Evolutionary conservation across 306 rosid genomes (phyloP), one percentile per base, ranked within the genome.

Genomic region (Lupinus albus): DNA sequence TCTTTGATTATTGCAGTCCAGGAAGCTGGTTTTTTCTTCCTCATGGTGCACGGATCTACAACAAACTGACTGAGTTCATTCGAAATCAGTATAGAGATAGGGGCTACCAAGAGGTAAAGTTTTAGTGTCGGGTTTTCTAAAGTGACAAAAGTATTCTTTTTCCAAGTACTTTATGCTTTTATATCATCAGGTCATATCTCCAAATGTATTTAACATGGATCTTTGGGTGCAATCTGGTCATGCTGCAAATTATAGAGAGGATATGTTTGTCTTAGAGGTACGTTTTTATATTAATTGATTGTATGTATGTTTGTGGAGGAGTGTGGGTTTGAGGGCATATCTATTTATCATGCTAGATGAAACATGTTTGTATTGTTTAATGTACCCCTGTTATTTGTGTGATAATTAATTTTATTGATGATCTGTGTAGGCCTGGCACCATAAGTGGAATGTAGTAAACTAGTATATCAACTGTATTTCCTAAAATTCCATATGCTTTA

Each of bases 11-110:
- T 69, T 64, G 78, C 82, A 92, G 98, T 74, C 98, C 98, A 14
- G 98, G 98, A 78, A 89, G 98, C 75, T 92, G 98, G 98, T 92
- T 92, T 84, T 92, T 92, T 64, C 96, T 92, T 55, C 98, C 98
- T 32, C 86, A 74, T 74, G 98, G 98, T 30, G 56, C 96, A 46
- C 87, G 89, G 54, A 74, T 92, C 64, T 92, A 92, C 85, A 89
- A 83, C 79, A 92, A 84, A 76, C 65, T 92, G 13, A 86, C 84
- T 88, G 83, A 79, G 1, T 92, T 92, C 68, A 87, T 92, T 74
- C 73, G 85, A 47, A 78, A 76, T 77, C 95, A 86, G 74, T 92
- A 92, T 76, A 86, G 83, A 79, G 83, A 83, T 63, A 82, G 96
- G 77, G 96, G 98, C 42, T 92, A 89, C 82, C 89, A 86, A 68